A percentile compares a stretch with the other conserved stretches of the same genome.
These are phyloP conservation scores for Royoungia palumana DNA, from an alignment of 768 basidiomycete species.

Conservation along the genomic window DNA sequence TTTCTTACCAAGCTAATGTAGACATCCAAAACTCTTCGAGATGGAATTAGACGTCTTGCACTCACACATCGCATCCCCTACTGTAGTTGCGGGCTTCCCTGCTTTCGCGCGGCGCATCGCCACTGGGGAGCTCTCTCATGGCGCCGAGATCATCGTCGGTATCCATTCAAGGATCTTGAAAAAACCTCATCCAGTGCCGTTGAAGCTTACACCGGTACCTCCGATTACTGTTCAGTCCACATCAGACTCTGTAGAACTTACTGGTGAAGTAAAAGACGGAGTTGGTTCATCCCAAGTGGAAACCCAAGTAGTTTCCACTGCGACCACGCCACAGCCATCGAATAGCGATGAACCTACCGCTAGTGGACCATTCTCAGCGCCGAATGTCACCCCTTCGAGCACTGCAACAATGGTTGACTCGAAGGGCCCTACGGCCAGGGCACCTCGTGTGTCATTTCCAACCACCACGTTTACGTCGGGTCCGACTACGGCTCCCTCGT, in stretches of 20 bases:
- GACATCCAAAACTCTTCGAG: conserved; percentile 14
- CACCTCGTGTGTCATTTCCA: no score
- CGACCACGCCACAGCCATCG: no score
- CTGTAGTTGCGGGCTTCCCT: conserved; percentile 11
- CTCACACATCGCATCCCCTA: conserved; percentile 15
- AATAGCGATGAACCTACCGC: no score
- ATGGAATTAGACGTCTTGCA: conserved; percentile 22
- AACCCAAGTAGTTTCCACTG: no score
- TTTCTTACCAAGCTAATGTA: neutral
- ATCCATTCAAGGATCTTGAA: conserved; percentile 17
- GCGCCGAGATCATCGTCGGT: conserved; percentile 17
- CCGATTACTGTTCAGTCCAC: neutral
- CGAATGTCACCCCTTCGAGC: no score
- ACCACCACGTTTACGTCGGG: no score
- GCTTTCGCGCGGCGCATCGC: conserved; percentile 15
- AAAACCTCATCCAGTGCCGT: neutral
- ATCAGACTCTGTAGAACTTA: neutral
- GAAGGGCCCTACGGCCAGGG: no score
- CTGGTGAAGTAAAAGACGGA: neutral
- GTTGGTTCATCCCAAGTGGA: neutral
- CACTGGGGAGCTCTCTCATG: conserved; percentile 19
- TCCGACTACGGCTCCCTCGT: no score
- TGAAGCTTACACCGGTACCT: neutral
- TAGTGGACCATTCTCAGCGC: no score
- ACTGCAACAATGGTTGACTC: no score